Base-by-base conservation (phyloP, 2,329 filamentous ascomycete species). In the Hypoxylon sp. region DNA sequence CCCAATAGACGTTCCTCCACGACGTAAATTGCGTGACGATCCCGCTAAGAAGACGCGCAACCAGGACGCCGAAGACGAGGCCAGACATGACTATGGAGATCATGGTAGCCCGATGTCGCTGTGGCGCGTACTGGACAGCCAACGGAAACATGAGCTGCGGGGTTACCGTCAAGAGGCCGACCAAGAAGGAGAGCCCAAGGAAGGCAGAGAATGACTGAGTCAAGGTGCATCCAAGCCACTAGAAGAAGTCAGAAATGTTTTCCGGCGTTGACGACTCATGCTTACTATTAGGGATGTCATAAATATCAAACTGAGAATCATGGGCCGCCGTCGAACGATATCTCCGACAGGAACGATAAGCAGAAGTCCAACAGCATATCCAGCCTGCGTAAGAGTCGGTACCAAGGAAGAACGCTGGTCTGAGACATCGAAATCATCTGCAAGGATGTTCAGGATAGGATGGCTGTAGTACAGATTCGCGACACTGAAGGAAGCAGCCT, bases 381-480 rank as follows among this genome's bases (percentile, higher is more conserved):
- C 92, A 1, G 91, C 90, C 76, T 96, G 93, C 77, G 91, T 88
- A 45, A 94, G 80, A 0, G 92, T 95, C 0, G 92, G 91, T 23
- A 95, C 88, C 41, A 82, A 79, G 0, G 85, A 85, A 0, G 91
- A 88, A 57, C 85, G 82, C 72, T 93, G 91, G 73, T 93, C 90
- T 7, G 83, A 84, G 50, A 95, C 89, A 56, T 84, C 74, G 73
- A 96, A 95, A 14, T 91, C 89, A 8, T 82, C 76, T 0, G 92
- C 91, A 41, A 96, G 83, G 53, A 91, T 87, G 74, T 94, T 93
- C 23, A 95, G 81, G 48, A 95, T 91, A 0, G 92, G 91, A 72
- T 94, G 91, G 63, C 87, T 92, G 78, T 95, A 94, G 79, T 95
- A 95, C 2, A 95, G 81, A 71, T 94, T 94, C 16, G 91, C 91